Evolutionary conservation across 2,329 filamentous ascomycete species (phyloP), one percentile per base, ranked within the genome.

Genomic region (Alternaria sp.): DNA sequence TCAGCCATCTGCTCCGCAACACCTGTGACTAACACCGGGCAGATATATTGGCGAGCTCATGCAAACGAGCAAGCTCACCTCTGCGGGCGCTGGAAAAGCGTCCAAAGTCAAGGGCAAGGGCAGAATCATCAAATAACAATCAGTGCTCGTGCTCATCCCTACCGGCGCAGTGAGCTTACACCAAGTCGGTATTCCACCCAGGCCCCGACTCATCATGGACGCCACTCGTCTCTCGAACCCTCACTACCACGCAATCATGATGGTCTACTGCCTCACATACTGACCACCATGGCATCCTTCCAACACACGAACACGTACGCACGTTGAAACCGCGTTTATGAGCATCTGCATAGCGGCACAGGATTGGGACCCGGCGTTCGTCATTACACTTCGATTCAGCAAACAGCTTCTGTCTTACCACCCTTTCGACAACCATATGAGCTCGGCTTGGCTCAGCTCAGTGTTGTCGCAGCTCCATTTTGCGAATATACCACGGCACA

Each of bases 11-110:
- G 5, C 6, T 14, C 41, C 14, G 20, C 14, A 9, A 11, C 25
- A 11, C 25, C 25, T 16, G 8, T 50, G 34, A 45, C 71, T 78
- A 67, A 72, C 60, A 20, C 4, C 22, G 8, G 2, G 7, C 62
- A 97, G 97, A 79, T 98, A 98, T 78, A 98, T 98, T 73, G 94
- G 94, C 67, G 94, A 97, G 75, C 85, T 98, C 57, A 98, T 97
- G 87, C 92, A 92, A 72, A 89, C 87, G 69, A 85, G 83, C 70
- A 88, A 88, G 74, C 84, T 89, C 72, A 84, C 82, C n/a, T 82
- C 82, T 4, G 80, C 84, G 36, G 82, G 81, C 57, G 83, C 84
- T 54, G 80, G 81, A 36, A 86, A 86, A 72, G 80, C 78, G 67
- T 78, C 79, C 65, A 87, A 85, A 71, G 73, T 66, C 63, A 81